Base-by-base conservation (phyloP, 441 rosid genomes). In the Eruca vesicaria region DNA sequence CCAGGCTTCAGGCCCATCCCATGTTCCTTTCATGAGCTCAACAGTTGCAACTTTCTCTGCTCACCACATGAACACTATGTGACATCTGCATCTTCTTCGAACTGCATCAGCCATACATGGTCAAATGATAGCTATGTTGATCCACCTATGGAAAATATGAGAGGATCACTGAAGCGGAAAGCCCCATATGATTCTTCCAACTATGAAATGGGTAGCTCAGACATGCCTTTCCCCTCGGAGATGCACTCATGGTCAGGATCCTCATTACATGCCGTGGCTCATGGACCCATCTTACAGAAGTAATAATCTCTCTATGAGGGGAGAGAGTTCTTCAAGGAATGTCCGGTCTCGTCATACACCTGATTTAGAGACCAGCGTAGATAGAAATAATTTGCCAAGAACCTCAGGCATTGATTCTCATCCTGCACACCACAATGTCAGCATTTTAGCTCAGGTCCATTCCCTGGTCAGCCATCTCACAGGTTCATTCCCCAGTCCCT, bases 111-210 rank as follows among this genome's bases (percentile, higher is more conserved):
- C 68, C 95, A 84, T 57, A 53, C 83, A 58, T 78, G 88, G 73
- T 69, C 84, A 65, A 95, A 89, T 69, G 84, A 87, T 75, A 78
- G 83, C 59, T 81, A 84, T 81, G 79, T 71, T 43, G 93, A 89
- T 82, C 84, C 81, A 56, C 77, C 87, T 59, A 60, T 79, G 80
- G 88, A 86, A 64, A 79, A 79, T 63, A 83, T 86, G 63, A 84
- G 90, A 79, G 90, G 87, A 71, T 82, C 80, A 36, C 90, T 86
- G 68, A 94, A 94, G 88, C 72, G 98, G 45, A 94, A 94, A 81
- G 84, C 90, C 75, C 97, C 92, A 16, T 88, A 83, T 48, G 77
- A 73, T 53, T 82, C 93, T 50, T 81, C 91, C 73, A 86, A 74
- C 43, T 85, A 84, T 78, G 97, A 94, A 78, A 84, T 87, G 59